Evolutionary conservation across 345 rosid genomes (phyloP).

Genomic region (Eucalyptus globulus): DNA sequence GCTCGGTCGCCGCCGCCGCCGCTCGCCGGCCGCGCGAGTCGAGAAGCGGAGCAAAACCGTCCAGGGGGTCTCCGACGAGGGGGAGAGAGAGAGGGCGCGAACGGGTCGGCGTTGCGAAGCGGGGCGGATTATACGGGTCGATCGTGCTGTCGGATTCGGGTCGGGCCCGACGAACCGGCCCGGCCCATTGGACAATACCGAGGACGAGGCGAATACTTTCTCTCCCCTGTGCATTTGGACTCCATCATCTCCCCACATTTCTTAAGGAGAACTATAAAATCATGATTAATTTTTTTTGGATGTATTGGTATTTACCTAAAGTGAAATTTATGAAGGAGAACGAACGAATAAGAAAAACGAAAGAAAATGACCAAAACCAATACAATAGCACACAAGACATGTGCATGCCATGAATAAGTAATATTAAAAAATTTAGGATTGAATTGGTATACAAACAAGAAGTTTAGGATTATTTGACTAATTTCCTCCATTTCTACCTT

Average conservation of each 20-base stretch:
- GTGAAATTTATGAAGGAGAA: not conserved
- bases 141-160: not conserved
- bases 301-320: not conserved
- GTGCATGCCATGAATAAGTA: no score
- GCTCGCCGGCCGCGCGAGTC: not conserved
- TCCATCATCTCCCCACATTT: not conserved
- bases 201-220: not conserved
- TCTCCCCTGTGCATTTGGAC: not conserved
- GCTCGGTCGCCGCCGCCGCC: not conserved
- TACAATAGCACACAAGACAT: no score
- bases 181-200: not conserved
- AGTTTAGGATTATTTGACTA: not conserved
- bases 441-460: not conserved
- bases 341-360: no score
- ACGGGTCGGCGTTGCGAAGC: not conserved
- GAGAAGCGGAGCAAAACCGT: not conserved
- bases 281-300: not conserved
- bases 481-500: not conserved
- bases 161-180: not conserved
- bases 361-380: no score
- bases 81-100: not conserved
- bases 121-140: not conserved
- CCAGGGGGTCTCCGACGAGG: not conserved
- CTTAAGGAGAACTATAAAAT: not conserved
- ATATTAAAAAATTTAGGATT: no score